A percentile compares a stretch with the other conserved stretches of the same genome.
Conservation (phyloP, 2,329 filamentous ascomycete genomes). For the Trichoderma afroharzianum region DNA sequence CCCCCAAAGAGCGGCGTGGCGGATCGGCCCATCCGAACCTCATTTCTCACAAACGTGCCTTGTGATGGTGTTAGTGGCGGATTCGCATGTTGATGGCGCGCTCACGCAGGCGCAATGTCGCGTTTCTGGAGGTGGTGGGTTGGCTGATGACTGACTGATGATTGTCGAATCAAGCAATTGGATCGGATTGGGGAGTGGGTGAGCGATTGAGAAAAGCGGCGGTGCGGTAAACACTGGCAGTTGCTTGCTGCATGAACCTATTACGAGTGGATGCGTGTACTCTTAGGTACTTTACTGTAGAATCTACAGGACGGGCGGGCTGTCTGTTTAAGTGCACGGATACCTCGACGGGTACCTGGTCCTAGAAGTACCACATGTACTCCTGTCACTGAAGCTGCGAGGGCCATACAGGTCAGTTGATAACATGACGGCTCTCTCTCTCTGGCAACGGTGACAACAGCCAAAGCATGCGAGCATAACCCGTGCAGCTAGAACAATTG, state of each 20-base stretch:
- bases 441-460: not conserved
- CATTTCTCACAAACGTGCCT: not conserved
- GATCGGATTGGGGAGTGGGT: not conserved
- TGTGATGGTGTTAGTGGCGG: not conserved
- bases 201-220: not conserved
- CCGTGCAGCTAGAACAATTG: not conserved
- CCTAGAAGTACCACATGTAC: not conserved
- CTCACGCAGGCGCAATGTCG: not conserved
- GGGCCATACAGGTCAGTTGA: not conserved
- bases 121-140: not conserved
- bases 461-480: not conserved
- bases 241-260: not conserved
- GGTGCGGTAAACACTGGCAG: not conserved
- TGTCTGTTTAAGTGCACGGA: not conserved
- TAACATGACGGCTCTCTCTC: not conserved
- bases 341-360: not conserved
- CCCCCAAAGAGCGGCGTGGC: not conserved
- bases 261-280: not conserved
- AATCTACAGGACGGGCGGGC: not conserved
- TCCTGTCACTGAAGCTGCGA: not conserved
- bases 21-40: conserved; percentile 14
- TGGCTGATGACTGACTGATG: not conserved
- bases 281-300: not conserved
- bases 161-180: not conserved
- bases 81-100: not conserved